Conservation (phyloP, 805 yeast species). For the Metschnikowia sp. region DNA sequence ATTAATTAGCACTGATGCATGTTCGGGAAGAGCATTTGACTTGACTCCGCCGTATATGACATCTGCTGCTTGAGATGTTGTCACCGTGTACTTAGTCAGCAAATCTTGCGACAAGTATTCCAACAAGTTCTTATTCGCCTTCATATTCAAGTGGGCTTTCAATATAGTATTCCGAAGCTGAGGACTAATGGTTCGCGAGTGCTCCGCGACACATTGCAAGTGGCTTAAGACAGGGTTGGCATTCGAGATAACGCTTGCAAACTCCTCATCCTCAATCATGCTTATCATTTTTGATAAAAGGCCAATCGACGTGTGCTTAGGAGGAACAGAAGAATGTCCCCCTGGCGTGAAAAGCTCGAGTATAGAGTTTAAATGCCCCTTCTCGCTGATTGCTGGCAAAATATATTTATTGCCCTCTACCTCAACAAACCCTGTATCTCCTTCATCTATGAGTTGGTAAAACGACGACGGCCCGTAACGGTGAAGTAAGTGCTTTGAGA, state of each 20-base stretch:
- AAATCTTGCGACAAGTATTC: constrained; percentile 27
- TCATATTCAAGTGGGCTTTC: constrained; percentile 31
- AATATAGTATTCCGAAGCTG: constrained; percentile 35
- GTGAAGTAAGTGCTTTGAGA: constrained; percentile 31
- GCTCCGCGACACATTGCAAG: constrained; percentile 46
- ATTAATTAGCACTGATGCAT: constrained; percentile 41
- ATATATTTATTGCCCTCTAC: constrained; percentile 24
- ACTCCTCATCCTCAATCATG: constrained; percentile 36
- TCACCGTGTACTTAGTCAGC: constrained; percentile 34
- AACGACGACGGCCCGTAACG: constrained; percentile 42
- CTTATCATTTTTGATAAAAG: constrained; percentile 40
- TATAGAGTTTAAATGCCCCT: constrained; percentile 43
- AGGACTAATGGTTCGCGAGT: constrained; percentile 33
- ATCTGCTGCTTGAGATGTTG: constrained; percentile 49
- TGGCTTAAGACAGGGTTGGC: constrained; percentile 43
- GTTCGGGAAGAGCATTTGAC: constrained; percentile 49
- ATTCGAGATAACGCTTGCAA: constrained; percentile 36
- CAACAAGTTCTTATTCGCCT: constrained; percentile 37
- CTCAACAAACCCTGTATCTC: constrained; percentile 11
- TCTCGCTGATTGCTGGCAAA: constrained; percentile 45
- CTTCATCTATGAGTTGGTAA: constrained; percentile 47
- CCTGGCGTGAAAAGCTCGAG: constrained; percentile 45
- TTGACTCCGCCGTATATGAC: constrained; percentile 48
- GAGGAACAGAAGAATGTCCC: constrained; percentile 52
- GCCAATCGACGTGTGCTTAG: constrained; percentile 48